Base-by-base conservation (phyloP, 169 alveolate genomes). In the Eimeria tenella region DNA sequence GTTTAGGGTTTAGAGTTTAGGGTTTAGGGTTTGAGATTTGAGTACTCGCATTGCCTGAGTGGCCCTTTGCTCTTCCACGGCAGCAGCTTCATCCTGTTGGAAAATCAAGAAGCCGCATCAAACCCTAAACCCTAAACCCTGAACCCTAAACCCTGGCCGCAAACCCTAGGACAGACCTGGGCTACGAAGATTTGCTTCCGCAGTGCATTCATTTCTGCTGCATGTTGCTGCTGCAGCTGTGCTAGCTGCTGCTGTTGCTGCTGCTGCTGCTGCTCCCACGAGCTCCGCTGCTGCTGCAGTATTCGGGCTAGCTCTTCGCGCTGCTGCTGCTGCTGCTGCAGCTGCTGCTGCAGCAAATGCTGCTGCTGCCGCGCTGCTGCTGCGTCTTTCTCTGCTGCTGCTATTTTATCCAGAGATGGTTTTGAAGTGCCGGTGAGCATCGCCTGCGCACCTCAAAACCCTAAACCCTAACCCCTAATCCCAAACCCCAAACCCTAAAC, bases 171-270 rank as follows among this genome's bases (percentile, higher is more conserved):
- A 71, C 86, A 75, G 23, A 75, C 86, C 86, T 75, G 86, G 9
- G 86, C 23, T 9, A 4, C 60, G 4, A 11, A 15, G 13, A 75
- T 7, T 4, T 50, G 63, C 63, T 75, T 10, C 23, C 63, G 60
- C 23, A 75, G 63, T 0, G 86, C 53, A 10, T 75, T 31, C 23
- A 50, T 5, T 75, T 42, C 86, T 75, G 86, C 86, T 9, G 86
- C 86, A 15, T 17, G 86, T 75, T 75, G 86, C 86, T 75, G 86
- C 86, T 75, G 86, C 31, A 68, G 77, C 86, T 75, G 65, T 19
- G 23, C 65, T 8, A 42, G 63, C 25, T 52, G 60, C 63, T 75
- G 86, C 86, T 75, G 65, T 49, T 75, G 86, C 82, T 21, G 82
- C 53, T 71, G 82, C 23, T 13, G 23, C 50, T n/a, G 23, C 86